phyloP scores from a whole-genome alignment of 176 grass and related monocot species.

The Poa annua region DNA sequence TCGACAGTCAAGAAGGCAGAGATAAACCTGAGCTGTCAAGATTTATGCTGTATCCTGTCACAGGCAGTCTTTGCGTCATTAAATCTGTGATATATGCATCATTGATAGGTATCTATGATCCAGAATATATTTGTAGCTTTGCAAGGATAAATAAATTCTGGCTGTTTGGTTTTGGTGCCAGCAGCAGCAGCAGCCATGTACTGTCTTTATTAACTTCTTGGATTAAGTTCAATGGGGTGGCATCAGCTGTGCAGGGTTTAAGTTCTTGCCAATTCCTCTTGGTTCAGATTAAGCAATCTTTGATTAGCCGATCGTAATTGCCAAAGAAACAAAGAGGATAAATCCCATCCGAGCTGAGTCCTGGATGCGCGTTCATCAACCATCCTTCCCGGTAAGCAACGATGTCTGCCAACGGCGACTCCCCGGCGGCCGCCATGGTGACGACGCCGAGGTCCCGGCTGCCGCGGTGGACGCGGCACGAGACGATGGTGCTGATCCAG shows the following conservation, averaged over 20 bases:
- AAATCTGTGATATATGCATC: no score
- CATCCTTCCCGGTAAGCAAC: not conserved
- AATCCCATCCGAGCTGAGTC: slow-evolving; percentile 17
- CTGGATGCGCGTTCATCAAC: not conserved
- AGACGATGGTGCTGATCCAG: slow-evolving; percentile 66
- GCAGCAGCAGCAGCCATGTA: slow-evolving; percentile 14
- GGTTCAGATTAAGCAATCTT: slow-evolving; percentile 29
- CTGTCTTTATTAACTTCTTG: not conserved
- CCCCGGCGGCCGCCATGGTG: not conserved
- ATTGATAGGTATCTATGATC: no score
- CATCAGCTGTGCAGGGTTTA: slow-evolving; percentile 30
- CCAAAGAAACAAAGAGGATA: slow-evolving; percentile 31
- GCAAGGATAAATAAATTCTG: not conserved
- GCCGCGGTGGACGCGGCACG: slow-evolving; percentile 67
- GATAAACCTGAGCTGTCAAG: not conserved
- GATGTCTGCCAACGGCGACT: slow-evolving; percentile 44
- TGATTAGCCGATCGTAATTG: slow-evolving; percentile 35
- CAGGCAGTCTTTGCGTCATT: not conserved
- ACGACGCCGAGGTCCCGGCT: slow-evolving; percentile 46
- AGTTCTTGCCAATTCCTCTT: slow-evolving; percentile 22
- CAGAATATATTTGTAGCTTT: slow-evolving; percentile 5
- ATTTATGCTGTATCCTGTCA: not conserved
- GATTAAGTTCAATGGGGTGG: slow-evolving; percentile 6
- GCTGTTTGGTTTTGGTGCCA: not conserved
- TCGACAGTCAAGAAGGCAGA: not conserved